Base-by-base conservation (phyloP, 345 rosid genomes). In the Triadica sebifera region DNA sequence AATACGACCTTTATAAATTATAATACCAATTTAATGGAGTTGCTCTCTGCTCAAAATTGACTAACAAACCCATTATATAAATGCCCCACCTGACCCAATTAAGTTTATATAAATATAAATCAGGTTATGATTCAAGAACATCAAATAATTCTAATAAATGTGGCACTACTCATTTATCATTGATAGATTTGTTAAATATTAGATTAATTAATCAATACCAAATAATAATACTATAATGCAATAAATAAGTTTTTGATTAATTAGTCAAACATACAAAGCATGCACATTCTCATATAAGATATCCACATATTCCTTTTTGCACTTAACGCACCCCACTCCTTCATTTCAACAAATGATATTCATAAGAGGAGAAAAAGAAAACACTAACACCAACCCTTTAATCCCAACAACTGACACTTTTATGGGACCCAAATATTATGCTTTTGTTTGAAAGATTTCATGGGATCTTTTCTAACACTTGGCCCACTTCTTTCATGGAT, bases 401-500 rank as follows among this genome's bases (percentile, higher is more conserved):
- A 61, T 58, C 77, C 34, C 79, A 73, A 64, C 81, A 80, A 67
- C 41, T 37, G 12, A 38, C 51, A 52, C 83, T 73, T 79, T 63
- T 56, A 24, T 47, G 65, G 83, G 81, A 20, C 82, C 79, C 82
- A 74, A 73, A 45, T 45, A 53, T 75, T 73, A 52, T 73, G 43
- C 58, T 43, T 10, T 62, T 5, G 46, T 62, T 66, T 37, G 62
- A 59, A 43, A 67, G 73, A 70, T 45, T 45, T 43, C 3, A 60
- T 8, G 81, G 72, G 63, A 86, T 65, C 84, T 91, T 92, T 59
- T 89, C 98, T 1, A 94, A 80, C 52, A 87, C 81, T 64, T 89
- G 94, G 11, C 82, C 76, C 10, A 81, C 93, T 78, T 95, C 99
- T 74, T 86, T 95, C 94, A 95, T 91, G 70, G 88, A 64, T 8